These are phyloP conservation scores for Zygosaccharomyces rouxii DNA, from an alignment of 805 yeast genomes.

Conservation along the genomic window DNA sequence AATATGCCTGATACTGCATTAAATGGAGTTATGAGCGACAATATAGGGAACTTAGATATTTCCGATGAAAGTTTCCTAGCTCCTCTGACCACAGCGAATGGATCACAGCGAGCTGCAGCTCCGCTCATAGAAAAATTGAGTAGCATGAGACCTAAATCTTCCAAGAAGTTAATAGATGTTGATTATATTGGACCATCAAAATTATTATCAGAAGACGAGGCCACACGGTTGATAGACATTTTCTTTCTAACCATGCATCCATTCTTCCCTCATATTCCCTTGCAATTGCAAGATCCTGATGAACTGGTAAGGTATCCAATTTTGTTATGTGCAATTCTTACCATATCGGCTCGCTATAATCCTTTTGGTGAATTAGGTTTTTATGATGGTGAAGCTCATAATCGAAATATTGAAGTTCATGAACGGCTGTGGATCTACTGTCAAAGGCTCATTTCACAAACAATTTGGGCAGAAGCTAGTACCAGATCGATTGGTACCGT, in stretches of 20 bases:
- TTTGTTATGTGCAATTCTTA: slow-evolving; percentile 71
- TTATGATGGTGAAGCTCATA: slow-evolving; percentile 30
- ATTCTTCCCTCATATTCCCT: slow-evolving; percentile 82
- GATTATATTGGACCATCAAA: slow-evolving; percentile 53
- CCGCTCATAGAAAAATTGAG: slow-evolving; percentile 35
- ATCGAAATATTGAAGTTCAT: slow-evolving; percentile 59
- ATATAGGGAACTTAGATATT: slow-evolving; percentile 5
- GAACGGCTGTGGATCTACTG: slow-evolving; percentile 81
- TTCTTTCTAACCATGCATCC: slow-evolving; percentile 83
- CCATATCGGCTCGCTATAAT: slow-evolving; percentile 77
- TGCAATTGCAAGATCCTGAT: slow-evolving; percentile 60
- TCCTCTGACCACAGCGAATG: slow-evolving; percentile 26
- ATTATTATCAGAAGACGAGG: slow-evolving; percentile 59
- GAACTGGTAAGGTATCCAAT: slow-evolving; percentile 75
- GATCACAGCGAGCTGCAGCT: slow-evolving; percentile 22
- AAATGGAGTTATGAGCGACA: background rate
- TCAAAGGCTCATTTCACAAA: slow-evolving; percentile 73
- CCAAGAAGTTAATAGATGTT: slow-evolving; percentile 47
- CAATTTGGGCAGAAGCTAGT: slow-evolving; percentile 92
- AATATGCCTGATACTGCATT: background rate
- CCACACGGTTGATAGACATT: slow-evolving; percentile 49
- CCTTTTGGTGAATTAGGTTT: slow-evolving; percentile 42
- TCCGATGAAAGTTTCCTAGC: slow-evolving; percentile 22
- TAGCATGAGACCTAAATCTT: slow-evolving; percentile 33
- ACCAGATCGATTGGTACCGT: slow-evolving; percentile 85